Conservation (phyloP, 371 early-diverging fungal genomes). For the Mortierella sp. region DNA sequence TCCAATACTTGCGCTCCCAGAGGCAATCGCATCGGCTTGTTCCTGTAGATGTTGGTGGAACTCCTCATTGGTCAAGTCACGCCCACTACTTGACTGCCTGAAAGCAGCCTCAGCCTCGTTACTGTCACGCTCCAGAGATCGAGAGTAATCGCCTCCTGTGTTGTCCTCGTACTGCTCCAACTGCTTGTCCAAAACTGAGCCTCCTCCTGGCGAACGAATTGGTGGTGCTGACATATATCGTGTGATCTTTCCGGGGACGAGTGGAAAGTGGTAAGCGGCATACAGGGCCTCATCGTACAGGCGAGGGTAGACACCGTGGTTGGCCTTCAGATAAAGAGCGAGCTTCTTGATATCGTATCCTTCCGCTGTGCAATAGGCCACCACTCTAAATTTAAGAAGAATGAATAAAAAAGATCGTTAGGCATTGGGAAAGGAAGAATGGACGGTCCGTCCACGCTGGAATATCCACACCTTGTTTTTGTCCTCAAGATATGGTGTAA, state of each 20-base stretch:
- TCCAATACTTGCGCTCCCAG: constrained; percentile 22
- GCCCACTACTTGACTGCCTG: constrained; percentile 33
- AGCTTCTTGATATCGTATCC: constrained; percentile 76
- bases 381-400: constrained; percentile 67
- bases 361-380: constrained; percentile 93
- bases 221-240: constrained; percentile 47
- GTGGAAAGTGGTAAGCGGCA: constrained; percentile 74
- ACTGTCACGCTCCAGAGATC: constrained; percentile 31
- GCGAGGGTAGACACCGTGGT: constrained; percentile 67
- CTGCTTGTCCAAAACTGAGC: constrained; percentile 58
- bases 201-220: constrained; percentile 56
- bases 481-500: not conserved
- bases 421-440: not conserved
- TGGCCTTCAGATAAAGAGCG: constrained; percentile 67
- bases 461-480: not conserved
- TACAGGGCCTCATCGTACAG: constrained; percentile 76
- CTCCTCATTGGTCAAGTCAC: constrained; percentile 35
- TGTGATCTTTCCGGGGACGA: constrained; percentile 56
- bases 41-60: constrained; percentile 33
- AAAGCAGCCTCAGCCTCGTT: constrained; percentile 25
- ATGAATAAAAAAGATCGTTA: not conserved
- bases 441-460: not conserved
- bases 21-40: constrained; percentile 27
- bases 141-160: constrained; percentile 44
- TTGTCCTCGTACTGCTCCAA: constrained; percentile 63